phyloP scores from a whole-genome alignment of 1,284 basidiomycete genomes.

The Pseudomicrostroma phylloplanum region DNA sequence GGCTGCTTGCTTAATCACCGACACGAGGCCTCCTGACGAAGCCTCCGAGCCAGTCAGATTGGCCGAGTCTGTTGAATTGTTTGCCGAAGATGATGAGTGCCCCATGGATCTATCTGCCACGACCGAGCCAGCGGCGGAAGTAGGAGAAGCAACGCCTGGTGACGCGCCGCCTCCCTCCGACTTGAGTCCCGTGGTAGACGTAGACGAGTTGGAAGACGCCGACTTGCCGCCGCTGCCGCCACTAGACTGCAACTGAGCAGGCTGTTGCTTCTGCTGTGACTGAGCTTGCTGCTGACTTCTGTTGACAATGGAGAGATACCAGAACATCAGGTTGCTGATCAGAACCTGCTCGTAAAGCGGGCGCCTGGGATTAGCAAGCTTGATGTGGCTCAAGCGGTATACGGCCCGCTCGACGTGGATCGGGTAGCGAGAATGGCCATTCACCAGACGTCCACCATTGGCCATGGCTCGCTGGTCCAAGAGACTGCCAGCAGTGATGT shows the following conservation, averaged over 20 bases:
- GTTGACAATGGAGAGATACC: slow-evolving; percentile 98
- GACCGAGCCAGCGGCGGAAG: background rate
- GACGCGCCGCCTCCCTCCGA: background rate
- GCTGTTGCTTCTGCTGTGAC: slow-evolving; percentile 17
- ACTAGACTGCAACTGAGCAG: slow-evolving; percentile 8
- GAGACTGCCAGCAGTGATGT: slow-evolving; percentile 36
- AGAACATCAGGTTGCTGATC: slow-evolving; percentile 99
- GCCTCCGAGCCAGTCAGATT: background rate
- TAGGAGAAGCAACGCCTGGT: background rate
- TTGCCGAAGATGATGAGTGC: too few species aligned
- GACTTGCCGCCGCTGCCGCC: slow-evolving; percentile 1
- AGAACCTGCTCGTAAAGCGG: slow-evolving; percentile 96
- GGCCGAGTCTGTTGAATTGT: background rate
- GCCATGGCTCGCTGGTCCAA: slow-evolving; percentile 26
- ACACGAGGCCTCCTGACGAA: background rate
- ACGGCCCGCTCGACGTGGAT: slow-evolving; percentile 97
- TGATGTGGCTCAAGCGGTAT: slow-evolving; percentile 94
- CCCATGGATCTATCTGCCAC: too few species aligned
- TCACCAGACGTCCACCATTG: background rate
- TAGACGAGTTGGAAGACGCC: slow-evolving; percentile 18
- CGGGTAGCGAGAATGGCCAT: slow-evolving; percentile 72
- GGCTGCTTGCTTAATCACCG: background rate
- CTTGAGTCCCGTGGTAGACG: slow-evolving; percentile 12
- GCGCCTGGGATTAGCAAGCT: slow-evolving; percentile 89
- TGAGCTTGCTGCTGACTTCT: slow-evolving; percentile 53